phyloP scores from a whole-genome alignment of 352 stramenopile species.

The Stramenopiles sp. region DNA sequence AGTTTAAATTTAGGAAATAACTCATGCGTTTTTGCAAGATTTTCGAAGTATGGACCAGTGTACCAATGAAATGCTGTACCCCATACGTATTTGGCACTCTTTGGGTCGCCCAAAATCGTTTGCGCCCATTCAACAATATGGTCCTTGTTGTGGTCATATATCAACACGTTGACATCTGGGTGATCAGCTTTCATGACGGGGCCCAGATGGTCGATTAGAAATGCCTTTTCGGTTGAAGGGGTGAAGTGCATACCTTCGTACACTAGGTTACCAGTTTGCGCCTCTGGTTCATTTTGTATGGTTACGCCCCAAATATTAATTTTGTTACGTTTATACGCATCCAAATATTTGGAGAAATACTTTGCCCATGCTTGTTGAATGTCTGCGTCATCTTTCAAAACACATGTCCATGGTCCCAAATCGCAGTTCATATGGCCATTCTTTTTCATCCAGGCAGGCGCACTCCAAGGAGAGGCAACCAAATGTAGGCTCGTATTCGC shows the following conservation, averaged over 20 bases:
- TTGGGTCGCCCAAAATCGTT: constrained; percentile 39
- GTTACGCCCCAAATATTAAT: constrained; percentile 63
- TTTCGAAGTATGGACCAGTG: constrained; percentile 23
- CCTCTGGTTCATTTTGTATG: constrained; percentile 65
- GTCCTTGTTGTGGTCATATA: constrained; percentile 69
- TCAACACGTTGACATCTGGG: constrained; percentile 57
- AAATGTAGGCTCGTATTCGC: constrained; percentile 32
- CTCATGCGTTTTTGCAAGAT: not conserved
- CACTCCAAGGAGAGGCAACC: constrained; percentile 52
- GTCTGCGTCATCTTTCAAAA: constrained; percentile 35
- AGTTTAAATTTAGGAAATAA: not conserved
- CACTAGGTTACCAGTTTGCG: constrained; percentile 28
- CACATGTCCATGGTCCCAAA: constrained; percentile 21
- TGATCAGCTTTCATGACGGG: constrained; percentile 53
- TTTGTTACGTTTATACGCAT: constrained; percentile 54
- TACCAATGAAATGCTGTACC: constrained; percentile 76
- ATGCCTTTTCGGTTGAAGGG: constrained; percentile 38
- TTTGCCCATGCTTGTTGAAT: constrained; percentile 47
- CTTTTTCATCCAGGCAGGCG: constrained; percentile 59
- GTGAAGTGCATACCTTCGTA: constrained; percentile 49
- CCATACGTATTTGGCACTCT: constrained; percentile 47
- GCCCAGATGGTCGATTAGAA: constrained; percentile 55
- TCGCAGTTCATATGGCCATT: constrained; percentile 42
- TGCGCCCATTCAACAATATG: constrained; percentile 42
- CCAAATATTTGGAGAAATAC: constrained; percentile 75